Evolutionary conservation across 306 rosid genomes (phyloP), one percentile per base, ranked within the genome.

Genomic region (Dryas octopetala): DNA sequence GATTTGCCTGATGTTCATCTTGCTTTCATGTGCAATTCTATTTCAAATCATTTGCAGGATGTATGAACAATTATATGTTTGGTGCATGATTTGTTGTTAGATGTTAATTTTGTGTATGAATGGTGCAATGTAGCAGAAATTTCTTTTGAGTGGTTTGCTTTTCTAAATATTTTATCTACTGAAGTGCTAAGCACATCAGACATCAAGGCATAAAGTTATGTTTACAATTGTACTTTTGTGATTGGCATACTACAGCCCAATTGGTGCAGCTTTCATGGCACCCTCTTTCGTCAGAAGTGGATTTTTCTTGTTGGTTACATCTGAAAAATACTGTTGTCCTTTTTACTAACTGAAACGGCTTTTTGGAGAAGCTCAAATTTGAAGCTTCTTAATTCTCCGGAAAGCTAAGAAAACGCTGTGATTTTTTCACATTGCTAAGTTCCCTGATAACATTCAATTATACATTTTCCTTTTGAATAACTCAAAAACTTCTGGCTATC

Each of bases 1-100:
- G 55, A 64, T 72, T 74, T 69, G 60, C 76, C 73, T 75, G 74
- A 32, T 64, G 6, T 65, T 66, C 62, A 52, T 62, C 43, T 38
- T 70, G 7, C 64, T 26, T 41, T 2, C 44, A 41, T 8, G 1
- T 16, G 48, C 49, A 63, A 41, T 63, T 63, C 48, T 63, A 63
- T 57, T 68, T 72, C 46, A 19, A 57, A 13, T 19, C 23, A 19
- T 7, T 45, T 71, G 40, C 50, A 70, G 40, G 32, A 44, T 19
- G 49, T 44, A 38, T 52, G 54, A 7, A 57, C 23, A 17, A 71
- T 71, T 43, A 11, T 70, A 16, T 16, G n/a, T 40, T 40, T 53
- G 6, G 7, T 12, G 4, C 40, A 9, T 9, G 60, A 51, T 69
- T 69, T 38, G 12, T 40, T 28, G 64, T 59, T 17, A 5, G 43